Percentiles rank a stretch among this genome's conserved stretches.
phyloP scores from a whole-genome alignment of 1,139 yeast species.

The Zygosaccharomyces sapae region DNA sequence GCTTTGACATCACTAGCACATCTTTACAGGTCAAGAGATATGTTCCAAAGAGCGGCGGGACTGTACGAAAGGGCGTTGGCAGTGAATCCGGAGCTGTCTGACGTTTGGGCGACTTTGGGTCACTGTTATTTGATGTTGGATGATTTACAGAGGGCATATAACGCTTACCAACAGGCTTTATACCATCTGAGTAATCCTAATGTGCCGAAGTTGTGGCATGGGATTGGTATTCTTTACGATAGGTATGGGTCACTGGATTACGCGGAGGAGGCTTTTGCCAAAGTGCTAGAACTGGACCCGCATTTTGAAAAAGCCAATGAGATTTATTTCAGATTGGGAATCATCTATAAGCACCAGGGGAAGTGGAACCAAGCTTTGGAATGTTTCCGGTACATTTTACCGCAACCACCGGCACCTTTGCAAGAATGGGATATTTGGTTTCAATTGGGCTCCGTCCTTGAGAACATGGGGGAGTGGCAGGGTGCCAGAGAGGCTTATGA shows the following conservation, averaged over 20 bases:
- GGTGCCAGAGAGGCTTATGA: conserved; percentile 96
- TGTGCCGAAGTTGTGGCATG: conserved; percentile 97
- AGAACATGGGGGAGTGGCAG: conserved; percentile 85
- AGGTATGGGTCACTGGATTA: conserved; percentile 93
- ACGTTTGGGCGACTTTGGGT: conserved; percentile 95
- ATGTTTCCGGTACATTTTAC: conserved; percentile 86
- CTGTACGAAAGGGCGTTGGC: conserved; percentile 82
- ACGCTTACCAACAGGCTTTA: conserved; percentile 93
- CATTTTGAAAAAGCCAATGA: conserved; percentile 94
- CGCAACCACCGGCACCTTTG: conserved; percentile 90
- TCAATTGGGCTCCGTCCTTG: conserved; percentile 93
- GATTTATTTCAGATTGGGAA: conserved; percentile 93
- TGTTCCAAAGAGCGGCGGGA: conserved; percentile 90
- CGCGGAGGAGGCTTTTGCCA: conserved; percentile 96
- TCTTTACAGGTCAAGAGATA: conserved; percentile 81
- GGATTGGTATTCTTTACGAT: conserved; percentile 93
- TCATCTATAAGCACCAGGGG: conserved; percentile 91
- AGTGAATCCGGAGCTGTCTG: conserved; percentile 84
- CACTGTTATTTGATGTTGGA: conserved; percentile 97
- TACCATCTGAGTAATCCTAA: conserved; percentile 88
- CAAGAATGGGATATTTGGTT: conserved; percentile 98
- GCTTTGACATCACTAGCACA: conserved; percentile 84
- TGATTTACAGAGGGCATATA: conserved; percentile 90
- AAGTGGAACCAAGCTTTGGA: conserved; percentile 83
- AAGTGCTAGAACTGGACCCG: conserved; percentile 93